Evolutionary conservation across 352 stramenopile species (phyloP).

Genomic region (Phytopythium aichiense): DNA sequence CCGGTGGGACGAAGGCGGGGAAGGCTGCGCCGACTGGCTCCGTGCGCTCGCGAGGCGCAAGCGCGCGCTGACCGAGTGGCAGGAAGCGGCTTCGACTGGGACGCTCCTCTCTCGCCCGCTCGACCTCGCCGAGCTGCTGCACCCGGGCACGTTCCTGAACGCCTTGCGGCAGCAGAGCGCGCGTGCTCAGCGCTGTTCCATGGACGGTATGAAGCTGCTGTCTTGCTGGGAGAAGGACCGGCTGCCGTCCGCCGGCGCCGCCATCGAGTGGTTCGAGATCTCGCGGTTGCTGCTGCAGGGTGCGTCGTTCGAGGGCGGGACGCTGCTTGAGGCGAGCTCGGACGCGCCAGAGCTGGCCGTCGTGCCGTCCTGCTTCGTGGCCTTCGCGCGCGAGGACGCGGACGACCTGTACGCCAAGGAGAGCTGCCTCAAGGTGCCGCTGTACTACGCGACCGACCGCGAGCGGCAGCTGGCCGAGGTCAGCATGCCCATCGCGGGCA

Average conservation of each 20-base stretch:
- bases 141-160: slow-evolving; percentile 94
- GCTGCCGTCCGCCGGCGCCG: slow-evolving; percentile 17
- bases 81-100: slow-evolving; percentile 47
- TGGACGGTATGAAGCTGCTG: slow-evolving; percentile 89
- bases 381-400: slow-evolving; percentile 74
- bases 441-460: slow-evolving; percentile 77
- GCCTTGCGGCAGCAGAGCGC: slow-evolving; percentile 91
- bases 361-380: slow-evolving; percentile 79
- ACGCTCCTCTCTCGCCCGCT: slow-evolving; percentile 74
- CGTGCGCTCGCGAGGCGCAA: slow-evolving; percentile 72
- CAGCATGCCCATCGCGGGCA: slow-evolving; percentile 65
- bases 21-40: slow-evolving; percentile 75
- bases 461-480: slow-evolving; percentile 83
- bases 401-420: slow-evolving; percentile 75
- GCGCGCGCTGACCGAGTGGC: slow-evolving; percentile 83
- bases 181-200: slow-evolving; percentile 74
- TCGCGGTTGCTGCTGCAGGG: slow-evolving; percentile 82
- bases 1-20: slow-evolving; percentile 84
- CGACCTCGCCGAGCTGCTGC: slow-evolving; percentile 89
- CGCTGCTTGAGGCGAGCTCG: slow-evolving; percentile 69
- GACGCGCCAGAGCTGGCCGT: slow-evolving; percentile 82
- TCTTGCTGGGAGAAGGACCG: slow-evolving; percentile 87
- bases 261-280: slow-evolving; percentile 81
- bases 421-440: slow-evolving; percentile 63
- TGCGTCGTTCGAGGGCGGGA: slow-evolving; percentile 78